A percentile compares a stretch with the other conserved stretches of the same genome.
phyloP scores from a whole-genome alignment of 192 early-diverging fungal genomes.

The Phlyctochytrium planicorne region DNA sequence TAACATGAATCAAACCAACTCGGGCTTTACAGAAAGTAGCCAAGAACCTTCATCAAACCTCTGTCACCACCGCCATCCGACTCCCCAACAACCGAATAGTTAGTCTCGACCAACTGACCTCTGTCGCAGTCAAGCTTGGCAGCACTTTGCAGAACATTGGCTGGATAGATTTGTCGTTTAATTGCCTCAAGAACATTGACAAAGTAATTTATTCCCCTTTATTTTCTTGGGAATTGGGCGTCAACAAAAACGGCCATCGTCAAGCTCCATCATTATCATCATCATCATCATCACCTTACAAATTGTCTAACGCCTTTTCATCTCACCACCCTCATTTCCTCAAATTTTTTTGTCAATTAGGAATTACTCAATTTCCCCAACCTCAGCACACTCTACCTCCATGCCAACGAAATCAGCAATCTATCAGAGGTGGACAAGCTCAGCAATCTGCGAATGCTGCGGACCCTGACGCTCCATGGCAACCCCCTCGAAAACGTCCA shows the following conservation, averaged over 20 bases:
- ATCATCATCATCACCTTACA: too few relatives aligned
- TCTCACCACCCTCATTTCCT: neutral
- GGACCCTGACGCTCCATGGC: slow-evolving; percentile 40
- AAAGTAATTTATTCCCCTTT: slow-evolving; percentile 19
- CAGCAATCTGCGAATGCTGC: slow-evolving; percentile 9
- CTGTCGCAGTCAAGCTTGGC: slow-evolving; percentile 2
- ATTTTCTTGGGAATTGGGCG: neutral
- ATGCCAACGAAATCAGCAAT: slow-evolving; percentile 33
- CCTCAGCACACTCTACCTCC: slow-evolving; percentile 35
- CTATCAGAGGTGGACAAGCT: slow-evolving; percentile 37
- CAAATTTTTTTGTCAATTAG: slow-evolving; percentile 14
- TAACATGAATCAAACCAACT: too few relatives aligned
- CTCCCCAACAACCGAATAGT: slow-evolving; percentile 13
- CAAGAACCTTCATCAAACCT: neutral
- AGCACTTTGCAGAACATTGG: slow-evolving; percentile 16
- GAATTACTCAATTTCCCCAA: slow-evolving; percentile 31
- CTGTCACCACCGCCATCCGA: slow-evolving; percentile 24
- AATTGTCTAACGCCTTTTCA: neutral
- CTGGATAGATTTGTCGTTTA: slow-evolving; percentile 48
- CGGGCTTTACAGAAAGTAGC: neutral
- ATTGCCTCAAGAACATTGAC: slow-evolving; percentile 34
- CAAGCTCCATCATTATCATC: neutral
- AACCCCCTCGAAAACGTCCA: slow-evolving; percentile 38
- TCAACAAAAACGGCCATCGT: slow-evolving; percentile 1
- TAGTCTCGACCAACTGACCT: slow-evolving; percentile 14